Conservation (phyloP, 2,329 filamentous ascomycete genomes). For the Fusarium floridanum region DNA sequence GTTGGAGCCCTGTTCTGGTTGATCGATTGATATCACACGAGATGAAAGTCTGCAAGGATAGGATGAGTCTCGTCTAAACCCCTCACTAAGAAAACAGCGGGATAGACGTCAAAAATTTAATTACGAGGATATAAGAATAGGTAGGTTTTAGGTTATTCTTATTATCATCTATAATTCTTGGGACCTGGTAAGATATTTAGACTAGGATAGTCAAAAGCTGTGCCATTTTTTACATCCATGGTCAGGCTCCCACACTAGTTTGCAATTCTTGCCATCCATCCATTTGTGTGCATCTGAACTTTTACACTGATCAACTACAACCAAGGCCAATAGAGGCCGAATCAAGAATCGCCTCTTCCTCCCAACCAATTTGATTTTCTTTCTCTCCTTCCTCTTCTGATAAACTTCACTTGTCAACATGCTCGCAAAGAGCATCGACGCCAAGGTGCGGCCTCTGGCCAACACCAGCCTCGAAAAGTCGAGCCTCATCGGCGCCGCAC, state of each 20-base stretch:
- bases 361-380: not conserved
- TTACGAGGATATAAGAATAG: not conserved
- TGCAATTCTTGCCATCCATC: not conserved
- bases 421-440: conserved; percentile 54
- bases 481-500: conserved; percentile 58
- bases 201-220: not conserved
- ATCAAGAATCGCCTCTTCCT: not conserved
- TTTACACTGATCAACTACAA: conserved; percentile 2
- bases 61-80: not conserved
- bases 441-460: conserved; percentile 58
- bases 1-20: not conserved
- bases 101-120: not conserved
- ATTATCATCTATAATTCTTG: not conserved
- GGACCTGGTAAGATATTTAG: not conserved
- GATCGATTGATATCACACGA: not conserved
- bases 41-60: not conserved
- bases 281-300: not conserved
- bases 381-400: not conserved
- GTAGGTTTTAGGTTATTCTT: not conserved
- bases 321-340: not conserved
- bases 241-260: not conserved
- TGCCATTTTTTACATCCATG: not conserved
- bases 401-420: conserved; percentile 29
- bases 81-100: not conserved
- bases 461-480: conserved; percentile 58